These are phyloP conservation scores for Carnegiea gigantea DNA, from an alignment of 179 eudicot genomes.

Conservation along the genomic window DNA sequence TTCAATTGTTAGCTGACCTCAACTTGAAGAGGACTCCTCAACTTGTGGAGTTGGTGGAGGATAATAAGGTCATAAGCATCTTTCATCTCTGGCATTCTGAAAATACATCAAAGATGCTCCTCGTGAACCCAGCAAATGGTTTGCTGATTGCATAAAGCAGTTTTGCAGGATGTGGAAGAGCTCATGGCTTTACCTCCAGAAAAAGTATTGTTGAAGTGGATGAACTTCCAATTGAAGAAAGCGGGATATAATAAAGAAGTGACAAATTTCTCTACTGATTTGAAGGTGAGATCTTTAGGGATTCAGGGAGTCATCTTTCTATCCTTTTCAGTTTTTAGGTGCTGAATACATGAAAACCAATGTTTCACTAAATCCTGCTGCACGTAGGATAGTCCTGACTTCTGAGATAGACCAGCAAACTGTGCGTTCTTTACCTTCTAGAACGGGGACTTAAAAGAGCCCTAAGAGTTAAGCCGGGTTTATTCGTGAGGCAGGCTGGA, in stretches of 20 bases:
- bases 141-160: slow-evolving; percentile 4
- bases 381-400: too few relatives aligned
- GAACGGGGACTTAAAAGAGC: neutral
- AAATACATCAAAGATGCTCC: neutral
- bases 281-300: slow-evolving; percentile 49
- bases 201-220: slow-evolving; percentile 76
- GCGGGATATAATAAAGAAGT: slow-evolving; percentile 63
- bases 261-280: slow-evolving; percentile 65
- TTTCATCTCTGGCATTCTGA: neutral
- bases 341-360: neutral
- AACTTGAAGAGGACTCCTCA: slow-evolving; percentile 80
- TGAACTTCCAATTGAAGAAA: slow-evolving; percentile 78
- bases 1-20: slow-evolving; percentile 76
- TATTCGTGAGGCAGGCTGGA: neutral
- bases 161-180: slow-evolving; percentile 78
- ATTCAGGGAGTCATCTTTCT: slow-evolving; percentile 4
- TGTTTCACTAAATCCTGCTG: neutral
- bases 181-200: slow-evolving; percentile 73
- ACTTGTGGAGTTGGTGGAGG: slow-evolving; percentile 78
- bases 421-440: neutral
- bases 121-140: neutral
- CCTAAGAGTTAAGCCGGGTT: neutral
- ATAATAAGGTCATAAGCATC: slow-evolving; percentile 42
- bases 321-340: neutral
- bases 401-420: too few relatives aligned